Percentiles rank a stretch among this genome's conserved stretches.
phyloP scores from a whole-genome alignment of 495 filamentous ascomycete species.

The Patellaria atrata region DNA sequence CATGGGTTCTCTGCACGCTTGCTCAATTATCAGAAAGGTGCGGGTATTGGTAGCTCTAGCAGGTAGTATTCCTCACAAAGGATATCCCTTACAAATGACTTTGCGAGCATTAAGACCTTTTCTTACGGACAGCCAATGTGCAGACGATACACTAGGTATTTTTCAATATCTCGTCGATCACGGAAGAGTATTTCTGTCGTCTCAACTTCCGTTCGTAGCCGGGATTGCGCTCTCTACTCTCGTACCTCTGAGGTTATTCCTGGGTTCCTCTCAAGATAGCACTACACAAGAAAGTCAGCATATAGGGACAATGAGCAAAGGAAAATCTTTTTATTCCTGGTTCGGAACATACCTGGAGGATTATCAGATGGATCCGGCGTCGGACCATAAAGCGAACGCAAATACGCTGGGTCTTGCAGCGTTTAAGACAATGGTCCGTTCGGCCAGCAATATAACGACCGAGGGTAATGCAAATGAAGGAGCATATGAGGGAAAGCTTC shows the following conservation, averaged over 20 bases:
- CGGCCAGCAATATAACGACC: conserved; percentile 42
- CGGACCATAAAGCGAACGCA: too few species aligned
- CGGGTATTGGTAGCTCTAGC: conserved; percentile 67
- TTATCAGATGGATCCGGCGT: too few species aligned
- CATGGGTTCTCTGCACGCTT: conserved; percentile 72
- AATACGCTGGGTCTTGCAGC: conserved; percentile 17
- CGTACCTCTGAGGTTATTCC: conserved; percentile 57
- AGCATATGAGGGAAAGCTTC: conserved; percentile 54
- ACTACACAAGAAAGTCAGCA: conserved; percentile 67
- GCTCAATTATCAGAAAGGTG: conserved; percentile 73
- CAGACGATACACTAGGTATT: conserved; percentile 82
- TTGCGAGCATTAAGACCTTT: conserved; percentile 68
- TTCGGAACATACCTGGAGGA: conserved; percentile 45
- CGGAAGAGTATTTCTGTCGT: conserved; percentile 47
- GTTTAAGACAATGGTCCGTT: conserved; percentile 49
- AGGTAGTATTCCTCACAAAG: conserved; percentile 49
- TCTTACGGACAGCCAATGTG: conserved; percentile 66
- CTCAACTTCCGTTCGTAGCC: conserved; percentile 56
- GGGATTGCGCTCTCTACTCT: conserved; percentile 64
- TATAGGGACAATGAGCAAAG: conserved; percentile 49
- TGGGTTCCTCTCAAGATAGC: conserved; percentile 49
- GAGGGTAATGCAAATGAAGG: conserved; percentile 45
- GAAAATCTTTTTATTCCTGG: conserved; percentile 55
- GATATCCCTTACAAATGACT: conserved; percentile 87
- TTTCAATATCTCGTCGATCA: conserved; percentile 67